Percentiles rank a stretch among this genome's conserved stretches.
Conservation (phyloP, 2,329 filamentous ascomycete genomes). For the Leptoxyphium fumago region DNA sequence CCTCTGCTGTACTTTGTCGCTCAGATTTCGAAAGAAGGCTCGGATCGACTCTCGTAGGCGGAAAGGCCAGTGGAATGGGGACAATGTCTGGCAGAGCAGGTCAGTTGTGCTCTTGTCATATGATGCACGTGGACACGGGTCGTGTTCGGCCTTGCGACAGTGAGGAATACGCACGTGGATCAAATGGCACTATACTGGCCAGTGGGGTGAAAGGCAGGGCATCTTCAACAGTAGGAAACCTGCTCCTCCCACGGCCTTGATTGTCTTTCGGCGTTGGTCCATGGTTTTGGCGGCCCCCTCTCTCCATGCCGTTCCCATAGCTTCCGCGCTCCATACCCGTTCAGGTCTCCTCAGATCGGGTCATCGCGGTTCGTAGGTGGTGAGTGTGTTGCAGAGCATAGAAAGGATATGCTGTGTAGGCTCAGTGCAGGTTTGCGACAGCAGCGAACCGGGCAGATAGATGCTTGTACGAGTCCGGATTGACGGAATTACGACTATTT, state of each 20-base stretch:
- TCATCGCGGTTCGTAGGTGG: not conserved
- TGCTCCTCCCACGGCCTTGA: not conserved
- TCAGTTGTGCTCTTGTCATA: slow-evolving; percentile 7
- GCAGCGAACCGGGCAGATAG: not conserved
- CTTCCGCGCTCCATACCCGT: not conserved
- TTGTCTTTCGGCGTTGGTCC: not conserved
- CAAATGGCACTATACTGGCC: slow-evolving; percentile 64
- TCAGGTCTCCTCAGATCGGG: too few species aligned
- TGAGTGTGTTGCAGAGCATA: not conserved
- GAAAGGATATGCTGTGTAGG: too few species aligned
- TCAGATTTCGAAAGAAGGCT: slow-evolving; percentile 13
- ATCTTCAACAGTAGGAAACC: slow-evolving; percentile 46
- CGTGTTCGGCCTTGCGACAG: slow-evolving; percentile 1
- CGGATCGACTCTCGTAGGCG: slow-evolving; percentile 20
- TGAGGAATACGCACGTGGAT: slow-evolving; percentile 43
- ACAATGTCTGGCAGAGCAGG: slow-evolving; percentile 25
- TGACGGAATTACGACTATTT: not conserved
- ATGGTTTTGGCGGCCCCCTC: too few species aligned
- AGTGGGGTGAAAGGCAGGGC: slow-evolving; percentile 72
- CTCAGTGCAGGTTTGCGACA: too few species aligned
- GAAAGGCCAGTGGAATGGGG: slow-evolving; percentile 28
- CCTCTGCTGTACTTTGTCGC: slow-evolving; percentile 35
- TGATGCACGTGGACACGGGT: slow-evolving; percentile 1
- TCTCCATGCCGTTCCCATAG: not conserved
- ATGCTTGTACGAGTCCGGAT: not conserved